Evolutionary conservation across 805 yeast species (phyloP), one percentile per base, ranked within the genome.

Genomic region (Clavispora fructus): DNA sequence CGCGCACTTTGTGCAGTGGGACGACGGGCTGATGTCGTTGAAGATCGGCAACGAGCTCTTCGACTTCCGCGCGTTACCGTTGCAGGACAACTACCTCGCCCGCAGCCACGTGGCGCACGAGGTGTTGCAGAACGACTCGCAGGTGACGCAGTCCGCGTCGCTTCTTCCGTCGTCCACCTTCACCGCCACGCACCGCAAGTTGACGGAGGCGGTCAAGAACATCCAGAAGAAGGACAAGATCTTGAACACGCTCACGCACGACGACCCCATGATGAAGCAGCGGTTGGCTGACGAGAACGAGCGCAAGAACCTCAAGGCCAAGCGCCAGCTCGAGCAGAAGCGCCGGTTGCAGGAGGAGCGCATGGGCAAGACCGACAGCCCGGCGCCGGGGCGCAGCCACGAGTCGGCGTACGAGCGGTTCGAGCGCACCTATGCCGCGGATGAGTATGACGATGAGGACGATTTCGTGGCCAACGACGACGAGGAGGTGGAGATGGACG

Each of bases 1-100:
- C 61, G 83, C 97, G 6, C 88, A 91, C 60, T 81, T 92, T 46
- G 78, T 94, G 31, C 86, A 88, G 63, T 94, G 99, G 99, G 85
- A 86, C 46, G 98, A 94, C 65, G 99, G 99, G 1, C 74, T 88
- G 4, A 68, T 82, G 51, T 90, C 97, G 2, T 70, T 94, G 55
- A 91, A 88, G 59, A 69, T 94, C 33, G 99, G 99, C 29, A 75
- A 77, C 40, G 99, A 94, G 65, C 75, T 84, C 52, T 92, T 91
- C 57, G 97, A 92, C 60, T 81, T 88, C 48, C 72, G 81, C 45
- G 67, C 77, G 10, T 79, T 80, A 47, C 80, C 84, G 8, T 69
- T 82, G 35, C 80, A 78, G 43, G 95, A 90, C 59, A 81, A 86
- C 29, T 80, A 85, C 45, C 70, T 94, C 41, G 83, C 87, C 1